Evolutionary conservation across 352 stramenopile genomes (phyloP).

Genomic region (Globisporangium lucens): DNA sequence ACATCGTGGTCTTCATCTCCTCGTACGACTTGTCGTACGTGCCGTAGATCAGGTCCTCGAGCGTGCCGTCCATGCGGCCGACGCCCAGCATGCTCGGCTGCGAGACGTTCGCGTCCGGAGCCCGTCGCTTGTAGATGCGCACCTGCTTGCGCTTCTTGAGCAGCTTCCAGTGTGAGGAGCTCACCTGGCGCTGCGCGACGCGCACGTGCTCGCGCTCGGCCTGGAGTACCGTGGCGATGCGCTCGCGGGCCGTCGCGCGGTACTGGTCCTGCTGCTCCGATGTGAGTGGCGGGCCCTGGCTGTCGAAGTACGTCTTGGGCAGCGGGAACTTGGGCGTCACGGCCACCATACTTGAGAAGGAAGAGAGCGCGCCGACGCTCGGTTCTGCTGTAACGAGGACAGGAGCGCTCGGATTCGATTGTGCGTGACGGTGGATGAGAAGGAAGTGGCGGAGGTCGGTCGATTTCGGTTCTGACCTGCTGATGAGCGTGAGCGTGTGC

Average conservation of each 20-base stretch:
- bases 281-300: slow-evolving; percentile 2
- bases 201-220: slow-evolving; percentile 16
- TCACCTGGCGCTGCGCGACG: slow-evolving; percentile 4
- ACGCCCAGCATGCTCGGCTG: slow-evolving; percentile 38
- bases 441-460: not conserved
- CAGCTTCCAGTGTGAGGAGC: slow-evolving; percentile 15
- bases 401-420: not conserved
- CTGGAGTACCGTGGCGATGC: slow-evolving; percentile 9
- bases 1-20: slow-evolving; percentile 36
- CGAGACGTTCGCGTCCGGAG: not conserved
- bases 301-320: slow-evolving; percentile 17
- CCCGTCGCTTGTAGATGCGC: slow-evolving; percentile 37
- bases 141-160: slow-evolving; percentile 27
- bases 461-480: not conserved
- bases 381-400: not conserved
- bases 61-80: slow-evolving; percentile 39
- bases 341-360: not conserved
- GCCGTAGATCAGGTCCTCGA: slow-evolving; percentile 55
- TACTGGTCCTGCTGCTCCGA: slow-evolving; percentile 8
- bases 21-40: slow-evolving; percentile 39
- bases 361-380: not conserved
- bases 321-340: slow-evolving; percentile 14
- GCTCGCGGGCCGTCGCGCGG: not conserved
- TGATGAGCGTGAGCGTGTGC: not conserved
- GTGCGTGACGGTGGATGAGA: not conserved